These are phyloP conservation scores for Coprinopsis cinerea DNA, from an alignment of 768 basidiomycete species.

Conservation along the genomic window DNA sequence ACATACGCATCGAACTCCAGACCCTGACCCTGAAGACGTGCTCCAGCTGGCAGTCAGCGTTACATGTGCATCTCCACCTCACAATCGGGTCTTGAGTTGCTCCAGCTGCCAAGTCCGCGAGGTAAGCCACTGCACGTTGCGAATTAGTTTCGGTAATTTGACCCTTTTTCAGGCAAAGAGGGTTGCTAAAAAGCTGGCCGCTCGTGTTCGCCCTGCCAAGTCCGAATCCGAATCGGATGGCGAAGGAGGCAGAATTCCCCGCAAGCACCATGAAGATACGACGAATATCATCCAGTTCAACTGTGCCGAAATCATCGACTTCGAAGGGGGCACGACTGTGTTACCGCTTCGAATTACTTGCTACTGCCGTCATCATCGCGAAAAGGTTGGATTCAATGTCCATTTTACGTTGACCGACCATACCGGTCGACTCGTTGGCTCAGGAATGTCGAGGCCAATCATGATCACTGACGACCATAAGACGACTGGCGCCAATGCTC, in stretches of 20 bases:
- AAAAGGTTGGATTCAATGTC: conserved; percentile 92
- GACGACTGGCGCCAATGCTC: conserved; percentile 41
- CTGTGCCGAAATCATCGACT: conserved; percentile 84
- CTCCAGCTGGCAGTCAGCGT: conserved; percentile 70
- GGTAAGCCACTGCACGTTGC: conserved; percentile 33
- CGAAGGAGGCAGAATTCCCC: conserved; percentile 34
- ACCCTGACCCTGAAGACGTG: conserved; percentile 62
- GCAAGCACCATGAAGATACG: conserved; percentile 56
- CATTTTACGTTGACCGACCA: conserved; percentile 82
- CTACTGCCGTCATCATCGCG: conserved; percentile 97
- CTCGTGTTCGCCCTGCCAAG: conserved; percentile 71
- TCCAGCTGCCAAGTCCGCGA: conserved; percentile 87
- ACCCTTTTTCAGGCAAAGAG: conserved; percentile 66
- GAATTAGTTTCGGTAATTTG: background rate
- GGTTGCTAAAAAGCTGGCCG: conserved; percentile 82
- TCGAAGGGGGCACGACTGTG: conserved; percentile 78
- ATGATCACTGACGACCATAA: conserved; percentile 99
- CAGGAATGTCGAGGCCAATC: conserved; percentile 80
- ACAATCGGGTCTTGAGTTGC: conserved; percentile 73
- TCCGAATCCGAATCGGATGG: conserved; percentile 67
- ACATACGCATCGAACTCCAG: conserved; percentile 28
- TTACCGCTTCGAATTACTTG: conserved; percentile 96
- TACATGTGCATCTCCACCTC: conserved; percentile 75
- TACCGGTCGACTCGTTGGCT: conserved; percentile 72
- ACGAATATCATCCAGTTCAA: conserved; percentile 94